Evolutionary conservation across 495 filamentous ascomycete species (phyloP).

Genomic region (Bathelium albidoporum): DNA sequence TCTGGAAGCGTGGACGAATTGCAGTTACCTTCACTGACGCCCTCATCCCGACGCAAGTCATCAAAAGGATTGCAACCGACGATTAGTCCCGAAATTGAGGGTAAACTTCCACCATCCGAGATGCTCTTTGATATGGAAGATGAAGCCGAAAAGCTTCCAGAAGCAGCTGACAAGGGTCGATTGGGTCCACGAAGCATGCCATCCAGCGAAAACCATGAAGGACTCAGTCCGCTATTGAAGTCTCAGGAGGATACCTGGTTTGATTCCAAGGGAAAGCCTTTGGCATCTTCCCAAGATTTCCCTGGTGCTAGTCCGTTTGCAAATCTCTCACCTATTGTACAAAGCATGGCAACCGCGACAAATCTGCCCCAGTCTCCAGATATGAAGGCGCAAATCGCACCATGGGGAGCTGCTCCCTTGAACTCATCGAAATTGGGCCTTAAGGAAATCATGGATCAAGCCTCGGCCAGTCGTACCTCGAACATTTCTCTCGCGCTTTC

Average conservation of each 20-base stretch:
- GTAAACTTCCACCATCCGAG: constrained; percentile 57
- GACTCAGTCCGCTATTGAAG: neutral
- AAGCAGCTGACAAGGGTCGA: neutral
- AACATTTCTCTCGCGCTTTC: constrained; percentile 64
- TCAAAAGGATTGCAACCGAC: constrained; percentile 27
- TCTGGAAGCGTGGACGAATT: constrained; percentile 48
- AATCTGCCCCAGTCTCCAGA: neutral
- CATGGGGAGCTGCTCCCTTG: constrained; percentile 53
- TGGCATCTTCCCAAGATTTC: constrained; percentile 19
- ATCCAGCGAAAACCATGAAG: neutral
- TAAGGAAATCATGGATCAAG: constrained; percentile 74
- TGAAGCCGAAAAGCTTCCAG: constrained; percentile 34
- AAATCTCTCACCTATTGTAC: neutral
- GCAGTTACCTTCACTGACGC: constrained; percentile 38
- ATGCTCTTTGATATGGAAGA: constrained; percentile 95
- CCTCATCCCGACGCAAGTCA: constrained; percentile 39
- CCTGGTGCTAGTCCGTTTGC: constrained; percentile 9
- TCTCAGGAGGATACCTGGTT: constrained; percentile 22
- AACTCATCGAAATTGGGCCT: constrained; percentile 59
- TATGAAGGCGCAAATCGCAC: constrained; percentile 21
- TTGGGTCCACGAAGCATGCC: neutral
- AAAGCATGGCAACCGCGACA: neutral
- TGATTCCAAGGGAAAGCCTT: constrained; percentile 28
- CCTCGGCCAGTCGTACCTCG: constrained; percentile 52
- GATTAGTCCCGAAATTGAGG: constrained; percentile 17